These are phyloP conservation scores for Platanus orientalis DNA, from an alignment of 164 flowering plant genomes.

Conservation along the genomic window DNA sequence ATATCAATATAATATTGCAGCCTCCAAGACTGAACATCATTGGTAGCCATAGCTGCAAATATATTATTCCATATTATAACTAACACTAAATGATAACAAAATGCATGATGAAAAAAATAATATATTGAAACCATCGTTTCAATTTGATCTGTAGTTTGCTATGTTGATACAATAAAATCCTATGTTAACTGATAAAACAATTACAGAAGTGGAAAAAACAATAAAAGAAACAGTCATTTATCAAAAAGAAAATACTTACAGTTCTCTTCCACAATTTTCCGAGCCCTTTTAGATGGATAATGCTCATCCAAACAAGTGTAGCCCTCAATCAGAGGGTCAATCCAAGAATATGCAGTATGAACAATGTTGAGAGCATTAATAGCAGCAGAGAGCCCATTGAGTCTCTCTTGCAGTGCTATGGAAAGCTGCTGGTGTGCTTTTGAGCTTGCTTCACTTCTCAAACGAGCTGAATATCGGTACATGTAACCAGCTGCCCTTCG, in stretches of 20 bases:
- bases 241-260: slow-evolving; percentile 26
- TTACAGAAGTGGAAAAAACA: not conserved
- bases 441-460: slow-evolving; percentile 48
- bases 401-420: slow-evolving; percentile 59
- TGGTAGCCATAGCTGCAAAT: slow-evolving; percentile 32
- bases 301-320: slow-evolving; percentile 26
- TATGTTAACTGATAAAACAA: not conserved
- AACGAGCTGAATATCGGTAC: slow-evolving; percentile 59
- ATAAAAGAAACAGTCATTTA: not conserved
- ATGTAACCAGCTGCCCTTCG: slow-evolving; percentile 79
- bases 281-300: slow-evolving; percentile 69
- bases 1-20: slow-evolving; percentile 38
- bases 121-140: not conserved
- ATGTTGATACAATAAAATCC: slow-evolving; percentile 2
- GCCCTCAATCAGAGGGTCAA: slow-evolving; percentile 51
- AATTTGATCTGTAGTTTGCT: not conserved
- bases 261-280: slow-evolving; percentile 35
- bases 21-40: slow-evolving; percentile 34
- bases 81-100: not conserved
- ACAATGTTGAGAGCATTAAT: slow-evolving; percentile 88
- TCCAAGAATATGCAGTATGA: slow-evolving; percentile 83
- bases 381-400: slow-evolving; percentile 78
- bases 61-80: not conserved
- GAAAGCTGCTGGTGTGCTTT: slow-evolving; percentile 45
- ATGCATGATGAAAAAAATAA: not conserved